These are phyloP conservation scores for Serendipita vermifera DNA, from an alignment of 768 basidiomycete species.

Conservation along the genomic window DNA sequence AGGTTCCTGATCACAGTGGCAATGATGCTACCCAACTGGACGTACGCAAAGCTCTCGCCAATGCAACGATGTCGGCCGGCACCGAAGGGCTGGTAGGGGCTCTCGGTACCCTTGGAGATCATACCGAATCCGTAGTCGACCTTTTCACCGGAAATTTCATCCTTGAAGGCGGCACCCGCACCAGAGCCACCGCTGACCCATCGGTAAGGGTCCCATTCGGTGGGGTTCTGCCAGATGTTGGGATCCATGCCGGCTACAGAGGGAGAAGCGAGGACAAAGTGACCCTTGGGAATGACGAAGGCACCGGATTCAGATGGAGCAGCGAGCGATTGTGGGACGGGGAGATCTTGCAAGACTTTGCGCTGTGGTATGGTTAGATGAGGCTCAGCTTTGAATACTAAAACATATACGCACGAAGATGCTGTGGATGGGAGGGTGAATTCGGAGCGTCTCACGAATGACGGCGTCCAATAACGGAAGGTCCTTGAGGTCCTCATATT, in stretches of 20 bases:
- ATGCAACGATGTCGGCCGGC: slow-evolving; percentile 94
- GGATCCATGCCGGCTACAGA: slow-evolving; percentile 83
- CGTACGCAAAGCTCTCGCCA: slow-evolving; percentile 91
- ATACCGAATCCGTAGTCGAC: slow-evolving; percentile 93
- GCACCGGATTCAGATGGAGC: slow-evolving; percentile 48
- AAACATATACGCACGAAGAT: slow-evolving; percentile 43
- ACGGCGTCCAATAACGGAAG: slow-evolving; percentile 76
- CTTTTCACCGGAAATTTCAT: slow-evolving; percentile 63
- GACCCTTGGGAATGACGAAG: slow-evolving; percentile 81
- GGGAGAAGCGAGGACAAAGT: slow-evolving; percentile 82
- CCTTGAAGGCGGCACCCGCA: slow-evolving; percentile 69
- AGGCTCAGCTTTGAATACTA: too few species aligned
- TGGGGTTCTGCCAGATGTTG: slow-evolving; percentile 58
- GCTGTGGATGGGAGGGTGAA: slow-evolving; percentile 93
- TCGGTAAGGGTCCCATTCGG: slow-evolving; percentile 62
- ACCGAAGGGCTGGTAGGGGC: slow-evolving; percentile 94
- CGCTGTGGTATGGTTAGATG: slow-evolving; percentile 32
- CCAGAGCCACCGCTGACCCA: slow-evolving; percentile 55
- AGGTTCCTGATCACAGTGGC: slow-evolving; percentile 62
- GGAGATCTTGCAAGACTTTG: slow-evolving; percentile 73
- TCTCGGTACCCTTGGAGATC: slow-evolving; percentile 91
- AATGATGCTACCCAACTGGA: slow-evolving; percentile 81
- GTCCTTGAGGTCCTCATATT: slow-evolving; percentile 72
- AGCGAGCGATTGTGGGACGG: slow-evolving; percentile 66
- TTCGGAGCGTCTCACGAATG: slow-evolving; percentile 85